Percentiles rank a stretch among this genome's conserved stretches.
phyloP scores from a whole-genome alignment of 2,329 filamentous ascomycete genomes.

The Teratosphaeria viscida region DNA sequence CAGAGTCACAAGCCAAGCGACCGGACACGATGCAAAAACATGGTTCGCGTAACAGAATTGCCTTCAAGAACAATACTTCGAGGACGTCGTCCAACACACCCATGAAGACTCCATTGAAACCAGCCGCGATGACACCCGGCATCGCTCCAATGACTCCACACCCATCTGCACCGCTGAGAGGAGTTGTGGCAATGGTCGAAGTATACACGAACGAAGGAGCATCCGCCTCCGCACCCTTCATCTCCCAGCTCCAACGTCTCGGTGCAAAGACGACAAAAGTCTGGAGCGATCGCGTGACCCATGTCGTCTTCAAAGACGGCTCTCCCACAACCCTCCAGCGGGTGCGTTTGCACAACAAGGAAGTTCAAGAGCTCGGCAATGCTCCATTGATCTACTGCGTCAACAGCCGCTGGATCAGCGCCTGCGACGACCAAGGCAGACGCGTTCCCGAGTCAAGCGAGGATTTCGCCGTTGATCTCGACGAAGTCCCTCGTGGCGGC shows the following conservation, averaged over 20 bases:
- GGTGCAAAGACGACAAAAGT: conserved; percentile 26
- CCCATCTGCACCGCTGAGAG: conserved; percentile 22
- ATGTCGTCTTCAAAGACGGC: conserved; percentile 30
- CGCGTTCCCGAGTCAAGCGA: conserved; percentile 23
- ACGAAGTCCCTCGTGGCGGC: conserved; percentile 21
- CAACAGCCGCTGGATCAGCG: conserved; percentile 28
- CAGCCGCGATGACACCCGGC: conserved; percentile 17
- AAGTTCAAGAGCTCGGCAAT: conserved; percentile 11
- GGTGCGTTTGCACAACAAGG: conserved; percentile 24
- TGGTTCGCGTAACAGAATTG: conserved; percentile 19
- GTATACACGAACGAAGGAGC: conserved; percentile 27
- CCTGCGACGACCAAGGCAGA: conserved; percentile 23
- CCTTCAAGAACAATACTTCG: conserved; percentile 14
- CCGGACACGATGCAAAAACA: conserved; percentile 20
- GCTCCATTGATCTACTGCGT: conserved; percentile 24
- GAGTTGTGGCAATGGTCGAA: conserved; percentile 26
- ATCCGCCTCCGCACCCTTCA: conserved; percentile 25
- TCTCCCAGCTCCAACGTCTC: conserved; percentile 24
- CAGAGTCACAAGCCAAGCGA: conserved; percentile 11
- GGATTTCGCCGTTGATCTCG: conserved; percentile 24
- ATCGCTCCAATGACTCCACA: conserved; percentile 27
- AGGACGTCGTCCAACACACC: conserved; percentile 13
- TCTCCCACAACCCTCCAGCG: conserved; percentile 25
- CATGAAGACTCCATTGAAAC: conserved; percentile 21
- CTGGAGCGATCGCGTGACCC: conserved; percentile 27